Evolutionary conservation across 441 rosid genomes (phyloP).

Genomic region (Populus trichocarpa): DNA sequence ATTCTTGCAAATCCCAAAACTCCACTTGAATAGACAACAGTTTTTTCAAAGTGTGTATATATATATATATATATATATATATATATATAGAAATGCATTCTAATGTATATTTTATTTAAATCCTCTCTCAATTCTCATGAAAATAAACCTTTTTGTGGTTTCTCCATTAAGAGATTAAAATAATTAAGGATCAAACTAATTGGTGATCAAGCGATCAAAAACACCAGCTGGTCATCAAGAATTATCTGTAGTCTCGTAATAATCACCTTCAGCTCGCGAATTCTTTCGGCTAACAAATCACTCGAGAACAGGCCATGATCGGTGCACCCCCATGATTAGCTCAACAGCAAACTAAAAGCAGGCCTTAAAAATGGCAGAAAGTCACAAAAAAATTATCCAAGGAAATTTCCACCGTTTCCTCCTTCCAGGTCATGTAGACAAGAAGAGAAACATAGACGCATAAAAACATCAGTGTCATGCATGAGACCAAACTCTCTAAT

Average conservation of each 20-base stretch:
- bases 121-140: not conserved
- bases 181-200: not conserved
- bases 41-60: no score
- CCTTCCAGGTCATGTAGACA: not conserved
- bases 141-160: not conserved
- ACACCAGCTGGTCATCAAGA: not conserved
- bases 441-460: not conserved
- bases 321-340: not conserved
- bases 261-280: not conserved
- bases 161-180: not conserved
- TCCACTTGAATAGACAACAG: not conserved
- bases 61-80: no score
- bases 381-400: not conserved
- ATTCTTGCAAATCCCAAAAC: not conserved
- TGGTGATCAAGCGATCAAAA: not conserved
- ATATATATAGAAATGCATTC: no score
- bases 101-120: no score
- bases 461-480: slow-evolving; percentile 7
- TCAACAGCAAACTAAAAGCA: not conserved
- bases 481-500: not conserved
- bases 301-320: not conserved
- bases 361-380: not conserved
- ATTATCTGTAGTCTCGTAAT: not conserved
- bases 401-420: not conserved
- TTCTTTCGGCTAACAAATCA: not conserved